Evolutionary conservation across 2,329 filamentous ascomycete genomes (phyloP), one percentile per base, ranked within the genome.

Genomic region (Trichoderma gracile): DNA sequence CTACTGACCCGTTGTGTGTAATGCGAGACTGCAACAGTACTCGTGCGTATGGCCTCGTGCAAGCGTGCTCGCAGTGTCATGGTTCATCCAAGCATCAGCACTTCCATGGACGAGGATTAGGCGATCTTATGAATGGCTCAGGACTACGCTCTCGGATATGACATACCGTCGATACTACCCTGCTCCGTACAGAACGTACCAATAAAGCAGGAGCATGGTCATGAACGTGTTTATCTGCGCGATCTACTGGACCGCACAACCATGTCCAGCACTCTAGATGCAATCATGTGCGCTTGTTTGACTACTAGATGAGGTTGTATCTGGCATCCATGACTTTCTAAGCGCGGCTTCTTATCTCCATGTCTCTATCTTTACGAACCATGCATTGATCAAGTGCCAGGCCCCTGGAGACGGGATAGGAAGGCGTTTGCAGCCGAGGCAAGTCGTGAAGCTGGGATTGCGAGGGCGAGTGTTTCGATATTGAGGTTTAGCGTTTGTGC

Each of bases 121-220:
- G n/a, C 58, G 25, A 62, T 62, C 49, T 62, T 62, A 62, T 62
- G 58, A 62, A 62, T 54, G 55, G 49, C 43, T 30, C 27, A 54
- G 47, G 12, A 38, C 1, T 12, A 46, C 53, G 49, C n/a, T 40
- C 27, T 30, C 49, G 23, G 47, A 43, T 27, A 19, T 14, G 30
- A 46, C n/a, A 45, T 53, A 46, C 40, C 43, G 49, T 25, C 49
- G 49, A 52, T 52, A 23, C 40, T n/a, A 60, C 57, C 42, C 57
- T 52, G 33, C 12, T 27, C 42, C 46, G 46, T 45, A 15, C 57
- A 47, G 45, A 52, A 38, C 25, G 23, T 52, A 52, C 57, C 43
- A 60, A 43, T 60, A 23, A 21, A 60, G 46, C 33, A 60, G 47
- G 46, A 60, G 57, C 12, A 52, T 54, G 33, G 12, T 38, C 14